Evolutionary conservation across 1,139 yeast genomes (phyloP).

Genomic region (Hyphopichia fennica): DNA sequence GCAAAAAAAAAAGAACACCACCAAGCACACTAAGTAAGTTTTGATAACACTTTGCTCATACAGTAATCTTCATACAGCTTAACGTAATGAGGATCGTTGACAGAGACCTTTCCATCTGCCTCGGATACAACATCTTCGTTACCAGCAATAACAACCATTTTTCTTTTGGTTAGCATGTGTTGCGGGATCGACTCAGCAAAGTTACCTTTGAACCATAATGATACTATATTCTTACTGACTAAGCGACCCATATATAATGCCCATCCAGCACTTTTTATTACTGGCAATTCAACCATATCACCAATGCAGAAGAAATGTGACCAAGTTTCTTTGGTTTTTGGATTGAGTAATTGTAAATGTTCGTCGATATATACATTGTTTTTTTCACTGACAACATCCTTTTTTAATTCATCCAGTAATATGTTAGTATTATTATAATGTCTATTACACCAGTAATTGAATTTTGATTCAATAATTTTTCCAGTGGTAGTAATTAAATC

Average conservation of each 20-base stretch:
- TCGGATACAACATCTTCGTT: constrained; percentile 42
- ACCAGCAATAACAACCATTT: constrained; percentile 48
- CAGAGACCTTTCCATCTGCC: constrained; percentile 34
- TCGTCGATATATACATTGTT: constrained; percentile 36
- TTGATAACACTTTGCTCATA: constrained; percentile 1
- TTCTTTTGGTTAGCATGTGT: constrained; percentile 32
- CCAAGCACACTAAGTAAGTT: constrained; percentile 9
- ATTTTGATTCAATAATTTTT: constrained; percentile 28
- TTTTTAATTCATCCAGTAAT: constrained; percentile 16
- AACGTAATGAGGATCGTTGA: constrained; percentile 36
- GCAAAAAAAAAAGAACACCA: not conserved
- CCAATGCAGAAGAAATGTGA: constrained; percentile 39
- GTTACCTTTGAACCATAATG: constrained; percentile 26
- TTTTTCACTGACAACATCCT: constrained; percentile 22
- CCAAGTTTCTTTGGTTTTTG: constrained; percentile 11
- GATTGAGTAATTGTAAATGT: constrained; percentile 32
- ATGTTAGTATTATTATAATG: constrained; percentile 40
- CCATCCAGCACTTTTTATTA: constrained; percentile 50
- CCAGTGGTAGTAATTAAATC: constrained; percentile 30
- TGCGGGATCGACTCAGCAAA: constrained; percentile 40
- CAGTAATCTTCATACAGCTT: constrained; percentile 42
- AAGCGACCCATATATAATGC: constrained; percentile 46
- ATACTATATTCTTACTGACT: constrained; percentile 35
- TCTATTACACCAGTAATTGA: constrained; percentile 46
- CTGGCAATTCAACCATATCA: constrained; percentile 41